These are phyloP conservation scores for Galerina marginata DNA, from an alignment of 768 basidiomycete genomes.

Conservation along the genomic window DNA sequence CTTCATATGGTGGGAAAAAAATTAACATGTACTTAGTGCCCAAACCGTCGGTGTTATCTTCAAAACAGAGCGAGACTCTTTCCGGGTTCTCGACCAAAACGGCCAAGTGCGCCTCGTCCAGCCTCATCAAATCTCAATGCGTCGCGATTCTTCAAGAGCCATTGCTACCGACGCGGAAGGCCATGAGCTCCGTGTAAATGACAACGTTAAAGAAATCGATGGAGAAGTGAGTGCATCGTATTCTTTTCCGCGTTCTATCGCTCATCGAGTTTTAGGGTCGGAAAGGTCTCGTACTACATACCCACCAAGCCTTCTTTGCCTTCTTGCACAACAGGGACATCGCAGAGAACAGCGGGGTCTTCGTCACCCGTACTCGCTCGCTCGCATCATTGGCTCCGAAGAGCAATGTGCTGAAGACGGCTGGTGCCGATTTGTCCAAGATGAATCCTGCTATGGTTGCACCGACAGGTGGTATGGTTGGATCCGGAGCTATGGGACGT, in stretches of 20 bases:
- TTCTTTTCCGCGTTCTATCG: neutral
- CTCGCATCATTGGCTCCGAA: constrained; percentile 89
- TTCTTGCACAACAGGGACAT: constrained; percentile 95
- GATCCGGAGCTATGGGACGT: constrained; percentile 76
- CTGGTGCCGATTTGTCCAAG: constrained; percentile 80
- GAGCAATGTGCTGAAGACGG: constrained; percentile 67
- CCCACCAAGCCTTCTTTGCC: constrained; percentile 91
- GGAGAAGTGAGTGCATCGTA: constrained; percentile 67
- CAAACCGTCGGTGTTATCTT: constrained; percentile 97
- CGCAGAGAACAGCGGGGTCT: constrained; percentile 90
- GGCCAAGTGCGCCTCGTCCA: constrained; percentile 88
- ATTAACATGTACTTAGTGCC: constrained; percentile 51
- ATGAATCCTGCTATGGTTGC: constrained; percentile 85
- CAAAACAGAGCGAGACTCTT: constrained; percentile 94
- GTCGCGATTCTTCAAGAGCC: constrained; percentile 77
- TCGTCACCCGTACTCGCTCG: constrained; percentile 86
- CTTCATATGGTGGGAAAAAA: neutral
- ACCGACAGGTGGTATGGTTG: constrained; percentile 76
- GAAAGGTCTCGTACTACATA: constrained; percentile 90
- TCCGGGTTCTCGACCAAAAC: constrained; percentile 95
- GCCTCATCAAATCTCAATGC: constrained; percentile 94
- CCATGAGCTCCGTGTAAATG: constrained; percentile 84
- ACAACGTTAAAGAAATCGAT: constrained; percentile 91
- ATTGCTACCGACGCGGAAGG: constrained; percentile 92
- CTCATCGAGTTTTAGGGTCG: constrained; percentile 56